Percentiles rank a stretch among this genome's conserved stretches.
Evolutionary conservation across 495 filamentous ascomycete genomes (phyloP).

Genomic region (Hypoxylon cercidicola): DNA sequence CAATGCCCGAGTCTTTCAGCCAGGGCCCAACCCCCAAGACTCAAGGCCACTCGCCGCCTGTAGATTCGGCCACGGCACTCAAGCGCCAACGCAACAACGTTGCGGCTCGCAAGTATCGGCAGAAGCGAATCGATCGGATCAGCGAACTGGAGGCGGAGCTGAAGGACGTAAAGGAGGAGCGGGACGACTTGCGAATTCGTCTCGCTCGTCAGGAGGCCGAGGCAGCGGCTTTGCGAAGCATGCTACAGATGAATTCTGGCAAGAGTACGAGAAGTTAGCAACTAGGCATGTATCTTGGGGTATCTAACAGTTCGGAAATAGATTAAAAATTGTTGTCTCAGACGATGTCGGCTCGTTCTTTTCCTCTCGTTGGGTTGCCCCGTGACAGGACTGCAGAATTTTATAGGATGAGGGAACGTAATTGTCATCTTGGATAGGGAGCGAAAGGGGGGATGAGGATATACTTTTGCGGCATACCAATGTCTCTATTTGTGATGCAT

Average conservation of each 20-base stretch:
- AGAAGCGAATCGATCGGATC: conserved; percentile 74
- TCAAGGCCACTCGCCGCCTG: conserved; percentile 36
- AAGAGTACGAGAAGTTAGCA: conserved; percentile 37
- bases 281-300: conserved; percentile 15
- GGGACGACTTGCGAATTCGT: conserved; percentile 72
- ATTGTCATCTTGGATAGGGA: conserved; percentile 47
- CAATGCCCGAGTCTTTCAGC: conserved; percentile 32
- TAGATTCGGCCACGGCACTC: conserved; percentile 40
- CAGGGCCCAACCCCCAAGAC: conserved; percentile 20
- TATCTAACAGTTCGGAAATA: conserved; percentile 33
- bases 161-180: conserved; percentile 66
- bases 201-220: conserved; percentile 74
- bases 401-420: conserved; percentile 49
- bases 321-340: conserved; percentile 46
- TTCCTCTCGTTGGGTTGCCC: conserved; percentile 38
- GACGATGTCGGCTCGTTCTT: conserved; percentile 59
- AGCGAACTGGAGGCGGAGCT: conserved; percentile 70
- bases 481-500: conserved; percentile 2
- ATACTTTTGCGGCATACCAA: conserved; percentile 21
- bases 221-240: conserved; percentile 54
- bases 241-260: conserved; percentile 52
- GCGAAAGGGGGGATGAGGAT: not conserved
- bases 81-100: conserved; percentile 76
- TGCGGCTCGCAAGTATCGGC: conserved; percentile 75
- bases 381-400: conserved; percentile 42